Conservation (phyloP, 2,329 filamentous ascomycete genomes). For the Aspergillus sp. region DNA sequence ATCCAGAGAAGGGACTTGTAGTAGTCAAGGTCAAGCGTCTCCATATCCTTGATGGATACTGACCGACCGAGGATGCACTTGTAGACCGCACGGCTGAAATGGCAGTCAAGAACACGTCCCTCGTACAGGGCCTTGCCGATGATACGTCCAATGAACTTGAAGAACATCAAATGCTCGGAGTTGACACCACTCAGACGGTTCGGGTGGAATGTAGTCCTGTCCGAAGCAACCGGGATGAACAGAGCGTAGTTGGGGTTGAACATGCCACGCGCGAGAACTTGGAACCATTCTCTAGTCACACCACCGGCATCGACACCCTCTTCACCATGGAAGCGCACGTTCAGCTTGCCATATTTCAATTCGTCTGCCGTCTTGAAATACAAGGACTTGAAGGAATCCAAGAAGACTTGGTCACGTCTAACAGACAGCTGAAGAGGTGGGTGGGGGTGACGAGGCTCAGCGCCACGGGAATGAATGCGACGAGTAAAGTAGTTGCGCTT, state of each 20-base stretch:
- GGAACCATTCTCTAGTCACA: constrained; percentile 98
- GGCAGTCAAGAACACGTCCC: constrained; percentile 91
- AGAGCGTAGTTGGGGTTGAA: constrained; percentile 97
- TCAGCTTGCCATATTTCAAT: constrained; percentile 98
- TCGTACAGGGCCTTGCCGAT: constrained; percentile 98
- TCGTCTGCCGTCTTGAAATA: constrained; percentile 97
- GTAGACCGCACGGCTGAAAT: constrained; percentile 98
- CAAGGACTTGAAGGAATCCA: constrained; percentile 96
- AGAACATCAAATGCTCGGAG: constrained; percentile 93
- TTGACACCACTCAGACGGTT: constrained; percentile 94
- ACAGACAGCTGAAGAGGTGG: constrained; percentile 83
- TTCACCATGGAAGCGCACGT: constrained; percentile 94
- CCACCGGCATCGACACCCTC: constrained; percentile 97
- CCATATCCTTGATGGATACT: constrained; percentile 98
- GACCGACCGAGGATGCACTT: constrained; percentile 94
- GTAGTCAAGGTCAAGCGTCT: constrained; percentile 96
- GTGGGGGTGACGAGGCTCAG: constrained; percentile 70
- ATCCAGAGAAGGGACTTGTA: constrained; percentile 99
- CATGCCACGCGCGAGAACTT: constrained; percentile 95
- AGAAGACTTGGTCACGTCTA: constrained; percentile 92
- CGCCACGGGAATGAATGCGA: constrained; percentile 76
- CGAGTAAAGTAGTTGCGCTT: constrained; percentile 99
- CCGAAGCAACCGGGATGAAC: constrained; percentile 94
- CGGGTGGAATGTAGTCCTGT: constrained; percentile 97
- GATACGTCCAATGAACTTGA: constrained; percentile 98